Conservation (phyloP, 345 rosid genomes). For the Linum usitatissimum region DNA sequence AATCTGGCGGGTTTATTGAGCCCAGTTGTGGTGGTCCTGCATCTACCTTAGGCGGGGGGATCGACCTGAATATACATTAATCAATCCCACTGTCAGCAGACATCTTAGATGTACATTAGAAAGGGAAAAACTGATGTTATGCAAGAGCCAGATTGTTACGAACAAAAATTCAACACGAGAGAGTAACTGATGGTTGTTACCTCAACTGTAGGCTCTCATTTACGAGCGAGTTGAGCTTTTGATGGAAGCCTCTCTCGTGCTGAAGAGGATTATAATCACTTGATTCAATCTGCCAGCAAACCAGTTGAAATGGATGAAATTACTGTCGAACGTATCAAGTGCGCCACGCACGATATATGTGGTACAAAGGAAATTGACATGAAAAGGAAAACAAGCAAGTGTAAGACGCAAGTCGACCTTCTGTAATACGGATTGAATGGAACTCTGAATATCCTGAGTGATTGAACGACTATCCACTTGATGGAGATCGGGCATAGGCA, state of each 20-base stretch:
- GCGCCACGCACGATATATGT: neutral
- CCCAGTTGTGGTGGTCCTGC: conserved; percentile 26
- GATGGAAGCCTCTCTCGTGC: conserved; percentile 79
- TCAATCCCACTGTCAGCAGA: conserved; percentile 12
- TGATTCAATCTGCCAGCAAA: conserved; percentile 43
- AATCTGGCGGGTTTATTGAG: conserved; percentile 17
- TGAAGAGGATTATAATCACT: conserved; percentile 63
- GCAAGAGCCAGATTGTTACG: neutral
- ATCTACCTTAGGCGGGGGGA: conserved; percentile 26
- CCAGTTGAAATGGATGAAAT: neutral
- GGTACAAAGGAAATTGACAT: neutral
- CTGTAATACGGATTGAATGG: conserved; percentile 41
- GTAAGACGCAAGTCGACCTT: conserved; percentile 31
- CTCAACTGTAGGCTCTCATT: conserved; percentile 71
- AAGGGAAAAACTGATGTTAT: too few species aligned
- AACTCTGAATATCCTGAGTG: conserved; percentile 43
- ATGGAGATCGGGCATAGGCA: conserved; percentile 40
- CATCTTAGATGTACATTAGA: neutral
- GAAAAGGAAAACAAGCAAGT: neutral
- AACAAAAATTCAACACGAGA: conserved; percentile 7
- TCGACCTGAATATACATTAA: conserved; percentile 26
- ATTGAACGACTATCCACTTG: conserved; percentile 34
- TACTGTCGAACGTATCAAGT: neutral
- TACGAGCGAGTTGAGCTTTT: conserved; percentile 53
- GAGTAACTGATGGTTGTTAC: conserved; percentile 26